Evolutionary conservation across 2,329 filamentous ascomycete species (phyloP), one percentile per base, ranked within the genome.

Genomic region (Balansia obtecta): DNA sequence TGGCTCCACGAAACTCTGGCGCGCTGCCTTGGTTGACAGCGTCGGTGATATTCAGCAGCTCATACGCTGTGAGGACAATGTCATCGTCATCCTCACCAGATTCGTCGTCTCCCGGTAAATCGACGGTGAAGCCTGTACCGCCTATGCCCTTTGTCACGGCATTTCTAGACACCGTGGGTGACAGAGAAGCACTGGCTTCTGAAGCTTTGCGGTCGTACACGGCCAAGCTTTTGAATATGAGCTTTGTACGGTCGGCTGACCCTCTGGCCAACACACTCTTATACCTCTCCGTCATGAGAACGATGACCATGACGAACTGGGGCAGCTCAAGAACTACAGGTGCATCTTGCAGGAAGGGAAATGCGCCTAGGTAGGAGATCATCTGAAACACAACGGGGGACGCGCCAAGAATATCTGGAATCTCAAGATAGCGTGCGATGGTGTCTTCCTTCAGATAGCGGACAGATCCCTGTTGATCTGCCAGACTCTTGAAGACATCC

Each of bases 371-470:
- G 57, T 83, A 85, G 4, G 81, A 83, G 2, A 83, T 64, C 74
- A 87, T 83, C 58, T 86, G 82, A 60, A 86, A 88, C 44, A 88
- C 60, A 42, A 88, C 75, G 2, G 82, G 75, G 4, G 83, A 84
- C 8, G 78, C 83, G 47, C 73, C 76, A 27, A 88, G 68, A 27
- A 82, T 74, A 60, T 88, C 83, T 3, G 85, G 85, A 18, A 89
- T 74, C 65, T 86, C 83, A 43, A 89, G 76, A 63, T 86, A 88
- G 34, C 82, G 77, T 53, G 80, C 77, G 56, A 88, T 68, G 11
- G 83, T 87, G 48, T 83, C 77, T 61, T 70, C 83, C 59, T 80
- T 85, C 55, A 87, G 75, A 62, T 86, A 86, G 48, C 72, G 72
- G 45, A 86, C 68, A 42, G 73, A 69, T 46, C 75, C 77, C 60